Evolutionary conservation across 495 filamentous ascomycete genomes (phyloP), one percentile per base, ranked within the genome.

Genomic region (Pyronema omphalodes): DNA sequence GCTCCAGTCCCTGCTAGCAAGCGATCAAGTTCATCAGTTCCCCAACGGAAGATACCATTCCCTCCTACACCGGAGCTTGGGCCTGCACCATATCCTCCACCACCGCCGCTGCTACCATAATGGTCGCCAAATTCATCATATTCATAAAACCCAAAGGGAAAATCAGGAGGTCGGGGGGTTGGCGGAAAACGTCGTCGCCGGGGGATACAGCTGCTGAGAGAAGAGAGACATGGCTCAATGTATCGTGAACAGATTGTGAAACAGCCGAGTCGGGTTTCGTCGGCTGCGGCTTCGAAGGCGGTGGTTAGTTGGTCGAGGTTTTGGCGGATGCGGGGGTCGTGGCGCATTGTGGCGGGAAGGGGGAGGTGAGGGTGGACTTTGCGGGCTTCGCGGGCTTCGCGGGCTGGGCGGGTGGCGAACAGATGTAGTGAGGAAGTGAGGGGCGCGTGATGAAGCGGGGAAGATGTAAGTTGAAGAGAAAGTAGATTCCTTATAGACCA

Each of bases 121-220:
- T 64, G 69, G 14, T 61, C 73, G 37, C 76, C 76, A 19, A 84
- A 80, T 52, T 80, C 77, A 52, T 88, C 86, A 48, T 94, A 86
- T 87, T 89, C 94, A 70, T 98, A 98, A 71, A 98, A 98, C 60
- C 94, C 93, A 60, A 98, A 98, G 57, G 77, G 84, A 40, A 81
- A 78, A 64, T 94, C 88, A 23, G 84, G 80, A 39, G 79, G 49
- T 37, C 55, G 37, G 9, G 51, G 40, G 23, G 50, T 54, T 36
- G 53, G 19, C 18, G 48, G 41, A 17, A 53, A 52, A 12, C 58
- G 37, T 37, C 53, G 61, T 44, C 57, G 43, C 46, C 49, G 37
- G 18, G 51, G 39, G 18, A 50, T 39, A 66, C 86, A 93, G 58
- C 75, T 73, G 51, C 78, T 73, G 37, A 94, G 60, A 3, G 79